A percentile compares a stretch with the other conserved stretches of the same genome.
phyloP scores from a whole-genome alignment of 1,139 yeast genomes.

The Candida frijolesensis region DNA sequence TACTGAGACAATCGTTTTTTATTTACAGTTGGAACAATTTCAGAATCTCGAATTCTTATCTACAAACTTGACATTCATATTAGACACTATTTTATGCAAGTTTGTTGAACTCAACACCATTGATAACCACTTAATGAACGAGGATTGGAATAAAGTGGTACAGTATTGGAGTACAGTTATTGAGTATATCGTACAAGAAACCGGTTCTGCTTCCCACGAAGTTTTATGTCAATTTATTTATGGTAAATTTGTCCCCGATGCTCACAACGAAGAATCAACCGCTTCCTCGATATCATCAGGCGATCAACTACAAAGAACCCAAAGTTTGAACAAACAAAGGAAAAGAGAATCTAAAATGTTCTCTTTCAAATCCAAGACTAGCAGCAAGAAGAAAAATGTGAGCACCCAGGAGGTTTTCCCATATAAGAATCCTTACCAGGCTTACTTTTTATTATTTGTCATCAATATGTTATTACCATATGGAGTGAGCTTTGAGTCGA shows the following conservation, averaged over 20 bases:
- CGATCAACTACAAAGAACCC: not conserved
- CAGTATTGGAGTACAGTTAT: constrained; percentile 35
- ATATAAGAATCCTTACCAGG: constrained; percentile 40
- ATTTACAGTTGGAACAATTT: constrained; percentile 45
- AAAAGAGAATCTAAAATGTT: constrained; percentile 33
- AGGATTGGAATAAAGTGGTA: constrained; percentile 35
- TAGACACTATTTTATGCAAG: constrained; percentile 35
- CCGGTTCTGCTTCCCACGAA: constrained; percentile 45
- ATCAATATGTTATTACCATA: constrained; percentile 39
- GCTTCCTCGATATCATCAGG: not conserved
- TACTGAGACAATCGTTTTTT: constrained; percentile 37
- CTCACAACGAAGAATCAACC: not conserved
- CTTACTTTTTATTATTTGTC: constrained; percentile 31
- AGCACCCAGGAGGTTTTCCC: constrained; percentile 25
- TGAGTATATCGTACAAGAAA: constrained; percentile 38
- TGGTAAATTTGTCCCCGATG: constrained; percentile 24
- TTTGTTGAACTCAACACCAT: constrained; percentile 26
- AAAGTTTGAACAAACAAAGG: constrained; percentile 10
- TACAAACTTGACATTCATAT: constrained; percentile 26
- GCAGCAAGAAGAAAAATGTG: constrained; percentile 24
- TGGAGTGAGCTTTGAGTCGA: constrained; percentile 37
- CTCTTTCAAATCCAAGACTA: constrained; percentile 28
- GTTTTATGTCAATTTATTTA: constrained; percentile 36
- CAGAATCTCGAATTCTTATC: constrained; percentile 43
- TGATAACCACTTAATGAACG: constrained; percentile 34